phyloP scores from a whole-genome alignment of 75 land plant species.

The Pseudotsuga menziesii region DNA sequence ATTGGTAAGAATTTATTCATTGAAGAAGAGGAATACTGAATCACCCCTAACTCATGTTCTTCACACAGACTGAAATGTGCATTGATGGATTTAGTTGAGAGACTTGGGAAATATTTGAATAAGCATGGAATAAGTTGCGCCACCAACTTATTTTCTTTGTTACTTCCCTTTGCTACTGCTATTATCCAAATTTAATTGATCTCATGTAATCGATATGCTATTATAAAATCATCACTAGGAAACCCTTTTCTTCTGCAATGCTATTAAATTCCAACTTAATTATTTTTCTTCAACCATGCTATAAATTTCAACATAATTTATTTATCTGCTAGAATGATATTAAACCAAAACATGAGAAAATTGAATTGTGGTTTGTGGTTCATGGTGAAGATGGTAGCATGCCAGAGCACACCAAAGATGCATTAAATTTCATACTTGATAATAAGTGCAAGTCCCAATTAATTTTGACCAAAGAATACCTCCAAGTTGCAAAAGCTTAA shows the following conservation, averaged over 20 bases:
- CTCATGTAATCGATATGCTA: slow-evolving; percentile 25
- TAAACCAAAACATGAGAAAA: too few species aligned
- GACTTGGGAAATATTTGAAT: slow-evolving; percentile 82
- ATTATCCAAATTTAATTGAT: slow-evolving; percentile 83
- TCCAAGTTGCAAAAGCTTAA: too few species aligned
- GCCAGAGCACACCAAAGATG: too few species aligned
- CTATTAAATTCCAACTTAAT: neutral
- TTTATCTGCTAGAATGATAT: too few species aligned
- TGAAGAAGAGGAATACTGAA: slow-evolving; percentile 18
- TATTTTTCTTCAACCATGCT: neutral
- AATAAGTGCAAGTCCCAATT: neutral
- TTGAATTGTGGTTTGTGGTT: too few species aligned
- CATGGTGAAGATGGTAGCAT: too few species aligned
- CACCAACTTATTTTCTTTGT: slow-evolving; percentile 88
- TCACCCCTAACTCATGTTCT: slow-evolving; percentile 90
- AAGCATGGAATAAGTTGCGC: slow-evolving; percentile 95
- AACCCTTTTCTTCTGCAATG: neutral
- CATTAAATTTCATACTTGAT: too few species aligned
- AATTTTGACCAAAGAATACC: too few species aligned
- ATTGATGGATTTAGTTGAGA: slow-evolving; percentile 42
- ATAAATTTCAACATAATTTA: neutral
- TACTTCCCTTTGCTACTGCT: slow-evolving; percentile 64
- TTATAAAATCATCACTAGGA: too few species aligned
- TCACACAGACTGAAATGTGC: slow-evolving; percentile 82
- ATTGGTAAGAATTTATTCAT: slow-evolving; percentile 5